Evolutionary conservation across 257 asterid species (phyloP), one percentile per base, ranked within the genome.

Genomic region (Solanum ossicruentum): DNA sequence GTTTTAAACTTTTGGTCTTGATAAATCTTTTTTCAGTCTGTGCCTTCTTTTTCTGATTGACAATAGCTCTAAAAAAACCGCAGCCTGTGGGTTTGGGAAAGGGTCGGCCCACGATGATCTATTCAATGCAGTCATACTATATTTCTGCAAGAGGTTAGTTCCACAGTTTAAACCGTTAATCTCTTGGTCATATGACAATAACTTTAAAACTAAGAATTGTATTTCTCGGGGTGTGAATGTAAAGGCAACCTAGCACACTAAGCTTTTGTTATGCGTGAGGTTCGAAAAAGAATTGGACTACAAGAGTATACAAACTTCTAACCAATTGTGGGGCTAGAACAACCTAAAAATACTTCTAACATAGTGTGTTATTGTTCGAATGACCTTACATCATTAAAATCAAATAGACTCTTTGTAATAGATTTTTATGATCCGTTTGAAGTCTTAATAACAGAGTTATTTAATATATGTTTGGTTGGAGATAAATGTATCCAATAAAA

Each of bases 1-100:
- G 49, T 52, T 51, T 39, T 28, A 28, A 26, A 57, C 82, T 52
- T 78, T 82, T 67, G 67, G 71, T 84, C 43, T 60, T 87, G 91
- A 67, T 66, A 63, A 32, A 73, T 84, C 70, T 51, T 23, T 49
- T 77, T 47, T 75, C 8, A 75, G 12, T 75, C 6, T 8, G 10
- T 26, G 82, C 47, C 10, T 52, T 77, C 63, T 55, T 51, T 47
- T 63, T 63, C 41, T 26, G 32, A 63, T 26, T 4, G 16, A 3
- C 10, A 60, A 60, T 60, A 21, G 36, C 16, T 58, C 66, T 10
- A 9, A 20, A 1, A 18, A 0, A 57, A 8, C 12, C 3, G 28
- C 15, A 10, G 28, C 12, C 13, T 58, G 3, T 3, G 39, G 5
- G 39, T 36, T 4, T 1, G 0, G 28, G 65, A 6, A 58, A 9